Evolutionary conservation across 2,329 filamentous ascomycete species (phyloP).

Genomic region (Venturia nashicola): DNA sequence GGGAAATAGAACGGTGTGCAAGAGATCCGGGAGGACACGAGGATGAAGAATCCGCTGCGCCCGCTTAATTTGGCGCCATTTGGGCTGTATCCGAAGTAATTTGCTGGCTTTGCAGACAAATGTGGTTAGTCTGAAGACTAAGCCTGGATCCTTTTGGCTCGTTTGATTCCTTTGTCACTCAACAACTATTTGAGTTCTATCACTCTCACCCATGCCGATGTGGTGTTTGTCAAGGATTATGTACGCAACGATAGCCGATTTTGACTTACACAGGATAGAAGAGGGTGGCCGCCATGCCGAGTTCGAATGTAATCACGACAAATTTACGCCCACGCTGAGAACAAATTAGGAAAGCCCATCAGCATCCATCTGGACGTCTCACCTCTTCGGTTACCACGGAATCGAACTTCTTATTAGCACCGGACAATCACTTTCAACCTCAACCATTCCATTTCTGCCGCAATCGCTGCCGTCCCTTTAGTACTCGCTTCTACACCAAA

Average conservation of each 20-base stretch:
- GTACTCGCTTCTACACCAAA: too few species aligned
- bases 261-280: background rate
- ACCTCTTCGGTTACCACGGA: background rate
- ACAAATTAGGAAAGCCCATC: background rate
- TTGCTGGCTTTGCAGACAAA: background rate
- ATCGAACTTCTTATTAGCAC: too few species aligned
- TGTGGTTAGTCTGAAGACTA: background rate
- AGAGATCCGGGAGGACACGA: background rate
- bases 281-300: background rate
- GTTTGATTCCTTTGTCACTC: background rate
- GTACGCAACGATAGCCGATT: background rate
- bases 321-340: background rate
- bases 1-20: background rate
- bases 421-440: too few species aligned
- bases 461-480: too few species aligned
- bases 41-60: conserved; percentile 1
- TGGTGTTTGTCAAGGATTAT: background rate
- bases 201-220: background rate
- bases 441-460: too few species aligned
- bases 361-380: background rate
- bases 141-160: background rate
- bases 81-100: background rate
- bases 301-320: background rate
- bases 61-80: background rate
- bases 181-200: background rate